phyloP scores from a whole-genome alignment of 2,329 filamentous ascomycete genomes.

The Nothophaeocryptopus gaeumannii region DNA sequence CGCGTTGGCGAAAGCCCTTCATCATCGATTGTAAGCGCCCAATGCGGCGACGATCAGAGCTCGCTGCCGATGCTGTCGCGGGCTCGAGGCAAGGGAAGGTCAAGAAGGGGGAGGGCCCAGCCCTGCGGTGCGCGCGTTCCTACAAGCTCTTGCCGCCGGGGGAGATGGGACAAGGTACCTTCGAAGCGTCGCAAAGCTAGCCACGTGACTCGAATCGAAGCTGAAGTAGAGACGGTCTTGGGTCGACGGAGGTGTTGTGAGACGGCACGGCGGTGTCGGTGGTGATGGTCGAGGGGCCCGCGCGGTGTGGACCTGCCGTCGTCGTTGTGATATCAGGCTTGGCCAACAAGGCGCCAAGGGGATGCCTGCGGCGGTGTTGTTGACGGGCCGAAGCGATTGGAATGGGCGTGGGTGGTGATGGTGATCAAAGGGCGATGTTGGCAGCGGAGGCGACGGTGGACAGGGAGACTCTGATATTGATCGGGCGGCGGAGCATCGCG shows the following conservation, averaged over 20 bases:
- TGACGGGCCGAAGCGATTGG: not conserved
- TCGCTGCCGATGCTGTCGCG: conserved; percentile 29
- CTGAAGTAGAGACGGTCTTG: not conserved
- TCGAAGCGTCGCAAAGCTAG: not conserved
- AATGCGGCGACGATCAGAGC: conserved; percentile 13
- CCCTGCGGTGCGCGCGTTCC: conserved; percentile 15
- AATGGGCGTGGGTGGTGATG: not conserved
- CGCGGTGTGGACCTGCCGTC: not conserved
- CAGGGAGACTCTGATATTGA: no score
- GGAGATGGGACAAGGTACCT: no score
- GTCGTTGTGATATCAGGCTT: conserved; percentile 10
- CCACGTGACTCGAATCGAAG: not conserved
- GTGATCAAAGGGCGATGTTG: not conserved
- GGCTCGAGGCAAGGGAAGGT: conserved; percentile 19
- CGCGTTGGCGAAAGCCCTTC: conserved; percentile 97
- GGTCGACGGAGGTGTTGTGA: not conserved
- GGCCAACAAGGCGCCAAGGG: conserved; percentile 8
- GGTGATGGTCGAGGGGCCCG: not conserved
- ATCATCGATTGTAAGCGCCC: conserved; percentile 50
- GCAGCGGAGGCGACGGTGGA: not conserved
- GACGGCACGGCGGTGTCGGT: not conserved
- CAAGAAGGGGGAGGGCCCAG: conserved; percentile 16
- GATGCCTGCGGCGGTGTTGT: not conserved
- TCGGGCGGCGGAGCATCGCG: no score
- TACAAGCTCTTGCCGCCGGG: no score